Evolutionary conservation across 2,329 filamentous ascomycete genomes (phyloP).

Genomic region (Aspergillus thermomutatus): DNA sequence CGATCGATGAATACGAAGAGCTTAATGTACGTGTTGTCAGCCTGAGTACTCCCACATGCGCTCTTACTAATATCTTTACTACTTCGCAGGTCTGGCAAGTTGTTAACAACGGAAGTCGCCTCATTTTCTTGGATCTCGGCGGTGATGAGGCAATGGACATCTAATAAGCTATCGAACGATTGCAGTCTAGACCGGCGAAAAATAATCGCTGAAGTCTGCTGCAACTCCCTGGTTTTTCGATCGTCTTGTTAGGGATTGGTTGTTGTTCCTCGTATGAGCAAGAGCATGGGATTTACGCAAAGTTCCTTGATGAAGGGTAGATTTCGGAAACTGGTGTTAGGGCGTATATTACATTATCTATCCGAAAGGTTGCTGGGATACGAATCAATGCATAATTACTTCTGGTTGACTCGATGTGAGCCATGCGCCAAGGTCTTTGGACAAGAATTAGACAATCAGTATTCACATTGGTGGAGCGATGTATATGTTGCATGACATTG

Average conservation of each 20-base stretch:
- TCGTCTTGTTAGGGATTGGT: not conserved
- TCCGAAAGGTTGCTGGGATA: not conserved
- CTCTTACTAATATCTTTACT: conserved; percentile 36
- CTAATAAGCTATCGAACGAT: conserved; percentile 19
- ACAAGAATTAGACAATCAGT: not conserved
- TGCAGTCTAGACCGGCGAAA: not conserved
- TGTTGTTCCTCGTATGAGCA: not conserved
- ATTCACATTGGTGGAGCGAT: not conserved
- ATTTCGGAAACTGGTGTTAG: conserved; percentile 20
- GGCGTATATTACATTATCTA: conserved; percentile 11
- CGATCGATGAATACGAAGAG: conserved; percentile 83
- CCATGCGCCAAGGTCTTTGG: not conserved
- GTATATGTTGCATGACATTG: not conserved
- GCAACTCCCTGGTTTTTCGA: not conserved
- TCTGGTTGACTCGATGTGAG: not conserved
- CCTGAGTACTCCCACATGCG: not conserved
- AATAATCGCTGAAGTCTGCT: not conserved
- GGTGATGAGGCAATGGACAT: conserved; percentile 54
- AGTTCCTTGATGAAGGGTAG: conserved; percentile 19
- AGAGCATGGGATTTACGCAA: conserved; percentile 12
- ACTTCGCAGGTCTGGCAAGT: conserved; percentile 70
- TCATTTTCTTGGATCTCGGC: conserved; percentile 66
- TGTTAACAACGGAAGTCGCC: conserved; percentile 63
- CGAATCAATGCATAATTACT: not conserved
- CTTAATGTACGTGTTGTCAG: conserved; percentile 70